Evolutionary conservation across 768 basidiomycete genomes (phyloP), one percentile per base, ranked within the genome.

Genomic region (Lactarius vividus): DNA sequence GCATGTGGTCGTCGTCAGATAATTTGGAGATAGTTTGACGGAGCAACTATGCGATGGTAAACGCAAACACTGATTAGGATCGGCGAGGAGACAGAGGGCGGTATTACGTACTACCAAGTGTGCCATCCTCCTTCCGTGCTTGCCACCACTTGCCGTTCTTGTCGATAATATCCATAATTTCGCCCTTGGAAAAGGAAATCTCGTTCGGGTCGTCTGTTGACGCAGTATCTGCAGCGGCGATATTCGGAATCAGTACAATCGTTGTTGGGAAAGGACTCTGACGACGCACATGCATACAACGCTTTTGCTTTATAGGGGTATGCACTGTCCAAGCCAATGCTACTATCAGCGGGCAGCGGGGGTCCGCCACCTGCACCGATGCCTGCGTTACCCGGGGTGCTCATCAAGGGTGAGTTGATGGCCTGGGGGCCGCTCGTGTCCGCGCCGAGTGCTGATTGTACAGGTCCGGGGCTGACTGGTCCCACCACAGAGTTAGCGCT

Each of bases 121-220:
- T 74, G 60, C 91, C 93, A 74, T 95, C 93, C 20, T 81, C 71
- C 77, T 90, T 94, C 73, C 79, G 87, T 40, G 92, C 90, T 73
- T 92, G 92, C 93, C 93, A 95, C 93, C 93, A 94, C 74, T 94
- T 92, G 58, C 92, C 92, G 72, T 92, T 86, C 77, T 93, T 94
- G 78, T 98, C 96, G 64, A 95, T 76, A 62, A 98, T 90, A 68
- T 97, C 94, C 68, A 98, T 84, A 46, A 94, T 81, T 73, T 98
- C 96, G 61, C 94, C 94, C 76, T 98, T 98, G 59, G 79, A 73
- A 77, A 99, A 98, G 57, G 92, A 92, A 46, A 99, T 90, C 78
- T 99, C 97, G 73, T 92, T 97, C 15, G 96, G 92, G 75, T 99
- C 97, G 64, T 98, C 96, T 33, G 91, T 80, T 2, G 91, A 93